Percentiles rank a stretch among this genome's conserved stretches.
Evolutionary conservation across 2,329 filamentous ascomycete genomes (phyloP).

Genomic region (Apiospora aurea): DNA sequence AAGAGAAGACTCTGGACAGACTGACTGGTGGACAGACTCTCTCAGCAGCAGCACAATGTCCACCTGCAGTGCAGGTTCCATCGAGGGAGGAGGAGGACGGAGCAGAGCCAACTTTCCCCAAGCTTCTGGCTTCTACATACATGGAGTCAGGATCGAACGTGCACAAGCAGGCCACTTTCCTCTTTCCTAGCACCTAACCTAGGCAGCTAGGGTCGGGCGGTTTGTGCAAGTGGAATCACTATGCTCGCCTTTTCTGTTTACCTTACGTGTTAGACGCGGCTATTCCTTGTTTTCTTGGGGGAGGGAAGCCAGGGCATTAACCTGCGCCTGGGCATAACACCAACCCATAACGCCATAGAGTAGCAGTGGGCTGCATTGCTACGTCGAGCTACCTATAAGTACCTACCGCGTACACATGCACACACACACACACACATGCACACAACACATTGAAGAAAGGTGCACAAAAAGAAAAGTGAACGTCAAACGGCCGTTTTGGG

Average conservation of each 20-base stretch:
- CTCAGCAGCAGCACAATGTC: background rate
- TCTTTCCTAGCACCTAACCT: background rate
- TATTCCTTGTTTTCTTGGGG: background rate
- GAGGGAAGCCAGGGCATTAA: background rate
- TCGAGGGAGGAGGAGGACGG: background rate
- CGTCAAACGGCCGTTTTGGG: slow-evolving; percentile 18
- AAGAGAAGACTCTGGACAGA: background rate
- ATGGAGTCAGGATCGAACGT: slow-evolving; percentile 19
- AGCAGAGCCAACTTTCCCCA: slow-evolving; percentile 10
- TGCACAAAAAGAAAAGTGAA: background rate
- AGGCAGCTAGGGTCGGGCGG: background rate
- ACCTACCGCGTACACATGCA: background rate
- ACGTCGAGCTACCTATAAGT: background rate
- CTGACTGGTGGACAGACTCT: background rate
- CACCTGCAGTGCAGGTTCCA: background rate
- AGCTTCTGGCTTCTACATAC: background rate
- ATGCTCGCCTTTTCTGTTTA: slow-evolving; percentile 11
- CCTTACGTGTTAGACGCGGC: background rate
- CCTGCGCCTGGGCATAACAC: background rate
- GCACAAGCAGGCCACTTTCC: background rate
- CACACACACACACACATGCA: background rate
- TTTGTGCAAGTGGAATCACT: slow-evolving; percentile 13
- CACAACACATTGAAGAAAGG: background rate
- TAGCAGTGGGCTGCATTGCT: background rate
- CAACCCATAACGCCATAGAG: slow-evolving; percentile 7